Evolutionary conservation across 306 rosid genomes (phyloP).

Genomic region (Chamaecrista fasciculata): DNA sequence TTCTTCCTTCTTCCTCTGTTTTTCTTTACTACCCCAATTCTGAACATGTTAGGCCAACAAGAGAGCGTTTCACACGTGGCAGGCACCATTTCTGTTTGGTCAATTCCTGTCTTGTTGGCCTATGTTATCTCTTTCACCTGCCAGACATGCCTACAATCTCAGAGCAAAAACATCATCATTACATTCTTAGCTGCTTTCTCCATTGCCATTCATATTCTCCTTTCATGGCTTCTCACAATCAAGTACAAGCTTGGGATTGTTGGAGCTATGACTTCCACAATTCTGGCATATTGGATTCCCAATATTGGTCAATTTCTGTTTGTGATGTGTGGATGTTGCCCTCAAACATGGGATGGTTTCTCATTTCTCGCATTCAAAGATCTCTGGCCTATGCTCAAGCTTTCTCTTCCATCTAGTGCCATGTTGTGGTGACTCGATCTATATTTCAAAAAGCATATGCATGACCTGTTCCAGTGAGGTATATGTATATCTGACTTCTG

Average conservation of each 20-base stretch:
- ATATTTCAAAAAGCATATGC: too few species aligned
- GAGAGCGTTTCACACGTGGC: conserved; percentile 40
- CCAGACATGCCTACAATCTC: conserved; percentile 57
- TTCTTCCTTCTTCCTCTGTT: conserved; percentile 40
- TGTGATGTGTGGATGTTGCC: conserved; percentile 52
- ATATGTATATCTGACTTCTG: too few species aligned
- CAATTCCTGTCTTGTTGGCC: conserved; percentile 35
- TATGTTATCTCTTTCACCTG: conserved; percentile 42
- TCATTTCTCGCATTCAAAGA: conserved; percentile 43
- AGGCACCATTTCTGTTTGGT: conserved; percentile 44
- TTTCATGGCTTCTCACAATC: conserved; percentile 42
- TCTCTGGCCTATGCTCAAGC: conserved; percentile 52
- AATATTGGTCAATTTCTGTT: conserved; percentile 45
- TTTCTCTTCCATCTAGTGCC: conserved; percentile 50
- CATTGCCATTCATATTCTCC: conserved; percentile 15
- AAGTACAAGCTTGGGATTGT: conserved; percentile 31
- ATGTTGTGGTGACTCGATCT: too few species aligned
- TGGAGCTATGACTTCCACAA: conserved; percentile 43
- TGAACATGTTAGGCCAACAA: conserved; percentile 36
- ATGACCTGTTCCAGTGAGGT: too few species aligned
- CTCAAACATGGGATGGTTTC: conserved; percentile 46
- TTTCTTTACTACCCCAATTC: conserved; percentile 43
- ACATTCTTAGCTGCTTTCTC: conserved; percentile 40
- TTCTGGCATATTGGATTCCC: conserved; percentile 39
- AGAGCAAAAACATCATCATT: conserved; percentile 47